A percentile compares a stretch with the other conserved stretches of the same genome.
Conservation (phyloP, 495 filamentous ascomycete genomes). For the Xylaria nigripes region DNA sequence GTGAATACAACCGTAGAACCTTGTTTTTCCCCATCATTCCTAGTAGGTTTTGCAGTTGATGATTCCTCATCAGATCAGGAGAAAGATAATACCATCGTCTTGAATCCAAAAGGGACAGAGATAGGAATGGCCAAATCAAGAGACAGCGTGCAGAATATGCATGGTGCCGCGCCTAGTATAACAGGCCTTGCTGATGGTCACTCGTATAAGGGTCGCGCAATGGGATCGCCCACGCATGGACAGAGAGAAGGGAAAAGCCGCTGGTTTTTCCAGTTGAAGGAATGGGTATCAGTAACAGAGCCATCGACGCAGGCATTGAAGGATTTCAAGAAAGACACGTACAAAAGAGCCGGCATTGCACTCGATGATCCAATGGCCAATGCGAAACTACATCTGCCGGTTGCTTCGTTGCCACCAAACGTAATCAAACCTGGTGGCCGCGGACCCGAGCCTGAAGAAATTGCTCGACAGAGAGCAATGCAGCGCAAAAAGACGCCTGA, state of each 20-base stretch:
- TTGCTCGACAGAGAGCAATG: conserved; percentile 18
- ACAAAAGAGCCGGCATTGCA: conserved; percentile 27
- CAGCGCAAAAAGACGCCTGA: conserved; percentile 15
- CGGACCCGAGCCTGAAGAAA: conserved; percentile 30
- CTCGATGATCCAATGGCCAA: conserved; percentile 22
- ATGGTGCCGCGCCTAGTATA: background rate
- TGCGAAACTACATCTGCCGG: conserved; percentile 28
- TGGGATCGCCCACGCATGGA: conserved; percentile 9
- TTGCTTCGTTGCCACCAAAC: conserved; percentile 29
- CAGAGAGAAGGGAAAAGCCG: conserved; percentile 14
- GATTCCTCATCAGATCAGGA: background rate
- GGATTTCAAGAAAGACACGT: conserved; percentile 32
- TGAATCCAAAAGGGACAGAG: conserved; percentile 4
- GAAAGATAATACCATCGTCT: conserved; percentile 3
- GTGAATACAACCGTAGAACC: background rate
- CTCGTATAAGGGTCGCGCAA: background rate
- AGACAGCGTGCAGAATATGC: background rate
- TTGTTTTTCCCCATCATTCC: background rate
- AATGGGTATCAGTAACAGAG: conserved; percentile 34
- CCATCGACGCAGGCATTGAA: conserved; percentile 34
- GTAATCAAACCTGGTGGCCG: conserved; percentile 25
- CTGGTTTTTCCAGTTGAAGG: conserved; percentile 33
- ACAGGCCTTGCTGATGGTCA: background rate
- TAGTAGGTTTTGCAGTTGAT: background rate
- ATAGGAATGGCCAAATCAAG: background rate